Conservation (phyloP, 1,139 yeast species). For the Saccharomyces hybrid region DNA sequence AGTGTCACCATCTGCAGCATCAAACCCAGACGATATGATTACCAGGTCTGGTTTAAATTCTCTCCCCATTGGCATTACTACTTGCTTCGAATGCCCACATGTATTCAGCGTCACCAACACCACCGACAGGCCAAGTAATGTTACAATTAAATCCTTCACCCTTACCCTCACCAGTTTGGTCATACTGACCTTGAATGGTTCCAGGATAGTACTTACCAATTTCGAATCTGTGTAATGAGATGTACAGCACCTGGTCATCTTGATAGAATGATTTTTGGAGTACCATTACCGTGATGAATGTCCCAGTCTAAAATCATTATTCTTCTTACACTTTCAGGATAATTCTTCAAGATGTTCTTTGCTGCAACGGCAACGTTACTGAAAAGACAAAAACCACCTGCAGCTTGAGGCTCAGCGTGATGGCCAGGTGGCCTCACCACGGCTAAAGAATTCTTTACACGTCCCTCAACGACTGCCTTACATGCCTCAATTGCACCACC, state of each 20-base stretch:
- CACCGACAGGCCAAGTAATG: slow-evolving; percentile 90
- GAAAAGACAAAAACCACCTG: slow-evolving; percentile 95
- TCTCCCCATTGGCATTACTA: slow-evolving; percentile 80
- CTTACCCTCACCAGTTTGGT: slow-evolving; percentile 71
- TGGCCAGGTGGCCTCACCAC: slow-evolving; percentile 98
- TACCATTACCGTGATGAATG: slow-evolving; percentile 97
- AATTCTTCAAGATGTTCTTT: slow-evolving; percentile 66
- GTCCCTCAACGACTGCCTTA: slow-evolving; percentile 87
- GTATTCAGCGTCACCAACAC: slow-evolving; percentile 94
- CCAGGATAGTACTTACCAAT: slow-evolving; percentile 93
- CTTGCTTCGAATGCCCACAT: slow-evolving; percentile 81
- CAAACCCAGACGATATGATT: slow-evolving; percentile 91
- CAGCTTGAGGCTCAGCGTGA: slow-evolving; percentile 95
- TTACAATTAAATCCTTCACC: slow-evolving; percentile 86
- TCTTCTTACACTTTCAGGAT: slow-evolving; percentile 81
- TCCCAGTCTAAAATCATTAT: slow-evolving; percentile 94
- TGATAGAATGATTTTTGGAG: slow-evolving; percentile 88
- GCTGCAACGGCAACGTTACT: slow-evolving; percentile 98
- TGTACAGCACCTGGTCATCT: slow-evolving; percentile 84
- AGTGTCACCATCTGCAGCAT: slow-evolving; percentile 97
- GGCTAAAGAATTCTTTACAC: slow-evolving; percentile 85
- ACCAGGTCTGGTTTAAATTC: slow-evolving; percentile 92
- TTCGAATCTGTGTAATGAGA: slow-evolving; percentile 88
- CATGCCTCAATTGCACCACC: slow-evolving; percentile 98
- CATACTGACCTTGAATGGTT: slow-evolving; percentile 70